These are phyloP conservation scores for Amoeboaphelidium protococcarum DNA, from an alignment of 371 early-diverging fungal genomes.

Conservation along the genomic window DNA sequence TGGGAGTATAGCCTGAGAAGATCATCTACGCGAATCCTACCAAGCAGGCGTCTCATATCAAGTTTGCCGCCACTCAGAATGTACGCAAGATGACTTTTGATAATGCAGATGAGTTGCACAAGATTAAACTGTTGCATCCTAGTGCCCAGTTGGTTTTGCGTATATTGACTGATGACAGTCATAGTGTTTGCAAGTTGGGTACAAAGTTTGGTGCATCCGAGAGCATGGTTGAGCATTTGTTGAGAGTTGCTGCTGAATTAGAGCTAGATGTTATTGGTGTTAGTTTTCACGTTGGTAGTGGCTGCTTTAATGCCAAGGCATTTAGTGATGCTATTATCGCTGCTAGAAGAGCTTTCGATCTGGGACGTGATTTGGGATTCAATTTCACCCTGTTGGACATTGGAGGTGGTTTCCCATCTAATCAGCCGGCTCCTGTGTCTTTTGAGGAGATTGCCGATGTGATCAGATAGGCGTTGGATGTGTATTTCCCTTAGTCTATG, in stretches of 20 bases:
- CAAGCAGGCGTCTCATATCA: constrained; percentile 80
- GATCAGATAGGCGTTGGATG: constrained; percentile 46
- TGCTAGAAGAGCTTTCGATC: constrained; percentile 63
- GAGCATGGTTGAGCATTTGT: constrained; percentile 29
- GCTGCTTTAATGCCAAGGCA: constrained; percentile 67
- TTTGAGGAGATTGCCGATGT: constrained; percentile 62
- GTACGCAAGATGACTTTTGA: constrained; percentile 90
- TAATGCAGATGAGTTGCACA: constrained; percentile 82
- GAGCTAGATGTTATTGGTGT: constrained; percentile 68
- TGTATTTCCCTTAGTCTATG: constrained; percentile 33
- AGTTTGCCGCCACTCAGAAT: constrained; percentile 40
- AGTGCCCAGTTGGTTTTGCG: constrained; percentile 67
- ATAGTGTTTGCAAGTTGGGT: constrained; percentile 68
- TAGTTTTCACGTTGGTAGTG: constrained; percentile 73
- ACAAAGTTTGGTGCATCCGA: constrained; percentile 85
- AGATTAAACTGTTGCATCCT: constrained; percentile 54
- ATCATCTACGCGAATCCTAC: constrained; percentile 96
- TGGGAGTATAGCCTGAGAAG: constrained; percentile 42
- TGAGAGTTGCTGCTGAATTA: constrained; percentile 46
- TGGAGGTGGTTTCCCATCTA: constrained; percentile 94
- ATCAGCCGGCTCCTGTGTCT: constrained; percentile 30
- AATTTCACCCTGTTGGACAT: constrained; percentile 59
- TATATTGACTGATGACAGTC: constrained; percentile 80
- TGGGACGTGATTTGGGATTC: constrained; percentile 42
- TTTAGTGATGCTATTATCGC: constrained; percentile 66